Conservation (phyloP, 2,329 filamentous ascomycete genomes). For the Fonsecaea erecta region DNA sequence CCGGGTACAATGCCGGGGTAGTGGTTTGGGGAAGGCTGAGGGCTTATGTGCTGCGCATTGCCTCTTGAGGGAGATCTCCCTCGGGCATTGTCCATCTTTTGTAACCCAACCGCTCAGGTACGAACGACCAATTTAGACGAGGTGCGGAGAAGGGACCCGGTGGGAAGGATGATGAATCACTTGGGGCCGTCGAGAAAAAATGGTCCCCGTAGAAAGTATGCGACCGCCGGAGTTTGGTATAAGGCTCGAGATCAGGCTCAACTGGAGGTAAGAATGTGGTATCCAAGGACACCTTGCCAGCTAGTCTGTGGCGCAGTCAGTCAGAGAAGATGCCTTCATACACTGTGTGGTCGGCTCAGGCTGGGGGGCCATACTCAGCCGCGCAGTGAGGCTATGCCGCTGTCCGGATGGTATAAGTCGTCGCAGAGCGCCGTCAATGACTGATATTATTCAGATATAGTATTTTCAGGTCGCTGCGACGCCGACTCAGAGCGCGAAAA, state of each 20-base stretch:
- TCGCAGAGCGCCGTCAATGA: constrained; percentile 20
- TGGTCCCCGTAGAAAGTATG: constrained; percentile 13
- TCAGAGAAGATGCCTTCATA: constrained; percentile 20
- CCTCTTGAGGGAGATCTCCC: constrained; percentile 46
- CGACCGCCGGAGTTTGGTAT: not conserved
- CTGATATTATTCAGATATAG: not conserved
- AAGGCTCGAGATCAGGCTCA: constrained; percentile 3
- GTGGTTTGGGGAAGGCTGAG: constrained; percentile 47
- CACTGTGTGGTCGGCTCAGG: constrained; percentile 6
- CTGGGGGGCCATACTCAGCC: constrained; percentile 27
- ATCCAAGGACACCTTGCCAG: constrained; percentile 18
- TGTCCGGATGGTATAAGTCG: constrained; percentile 21
- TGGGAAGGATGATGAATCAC: constrained; percentile 1
- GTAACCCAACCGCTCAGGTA: constrained; percentile 8
- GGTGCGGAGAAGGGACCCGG: not conserved
- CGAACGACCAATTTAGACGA: not conserved
- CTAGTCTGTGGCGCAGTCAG: constrained; percentile 31
- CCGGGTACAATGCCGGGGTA: constrained; percentile 46
- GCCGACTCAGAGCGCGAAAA: not conserved
- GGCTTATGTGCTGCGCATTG: constrained; percentile 50
- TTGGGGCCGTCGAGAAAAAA: constrained; percentile 9
- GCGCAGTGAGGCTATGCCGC: constrained; percentile 31
- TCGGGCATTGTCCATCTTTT: constrained; percentile 38
- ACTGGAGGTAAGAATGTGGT: constrained; percentile 16
- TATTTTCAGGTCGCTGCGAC: constrained; percentile 12